Base-by-base conservation (phyloP, 805 yeast species). In the Candida hispaniensis region DNA sequence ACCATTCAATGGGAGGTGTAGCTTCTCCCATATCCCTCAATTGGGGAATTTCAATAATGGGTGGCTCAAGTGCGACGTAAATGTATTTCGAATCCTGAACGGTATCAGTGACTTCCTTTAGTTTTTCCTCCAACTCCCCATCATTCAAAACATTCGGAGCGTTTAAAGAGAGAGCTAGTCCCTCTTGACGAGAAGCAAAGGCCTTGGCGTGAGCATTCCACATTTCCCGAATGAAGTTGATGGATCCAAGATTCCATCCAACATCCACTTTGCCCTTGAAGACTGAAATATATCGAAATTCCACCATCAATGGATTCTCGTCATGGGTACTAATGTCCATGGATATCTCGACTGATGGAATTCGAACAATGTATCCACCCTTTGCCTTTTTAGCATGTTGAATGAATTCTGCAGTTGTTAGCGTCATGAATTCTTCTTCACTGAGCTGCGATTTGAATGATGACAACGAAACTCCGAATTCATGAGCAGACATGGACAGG, bases 1-100 rank as follows among this genome's bases (percentile, higher is more conserved):
- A 80, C 98, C 98, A 91, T 53, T 91, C 98, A 40, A 91, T 59
- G 2, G 98, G 98, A 1, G 98, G 98, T 0, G 98, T 91, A 1
- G 96, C 97, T 57, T 79, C 86, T 15, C 98, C 97, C 48, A 91
- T 64, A 49, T 91, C 97, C 49, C 74, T 75, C 49, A 91, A 62
- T 46, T 78, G 88, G 2, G 97, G 97, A 12, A 91, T 80, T 42
- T 80, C 93, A 21, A 91, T 83, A 5, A 71, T 63, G 0, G 96
- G 94, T 7, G 79, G 79, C 21, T 67, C 73, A 7, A 80, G 49
- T 0, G 97, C 71, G 18, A 64, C 47, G 47, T 83, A 83, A n/a
- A 38, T 38, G 34, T 41, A 48, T 25, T 42, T 29, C 17, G 60
- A 55, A 38, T 67, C 71, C 14, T 64, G 50, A 36, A 64, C 71